Base-by-base conservation (phyloP, 2,329 filamentous ascomycete species). In the Amylocarpus encephaloides region DNA sequence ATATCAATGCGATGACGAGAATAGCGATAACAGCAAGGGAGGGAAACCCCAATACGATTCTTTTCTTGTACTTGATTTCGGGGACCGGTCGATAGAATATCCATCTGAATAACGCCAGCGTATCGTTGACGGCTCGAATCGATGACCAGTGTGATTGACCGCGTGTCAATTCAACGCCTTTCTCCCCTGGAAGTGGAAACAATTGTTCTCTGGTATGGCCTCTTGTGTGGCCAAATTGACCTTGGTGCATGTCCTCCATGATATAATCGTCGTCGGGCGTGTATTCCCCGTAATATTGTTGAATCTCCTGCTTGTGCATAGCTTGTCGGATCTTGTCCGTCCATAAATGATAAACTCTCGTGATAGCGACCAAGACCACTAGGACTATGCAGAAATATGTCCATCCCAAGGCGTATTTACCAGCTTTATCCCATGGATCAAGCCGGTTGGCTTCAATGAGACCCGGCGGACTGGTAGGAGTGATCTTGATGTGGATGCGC, bases 271-370 rank as follows among this genome's bases (percentile, higher is more conserved):
- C 74, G 45, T 76, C 73, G 16, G 76, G 76, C 50, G 77, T 77
- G 32, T 73, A 72, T 16, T 69, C 66, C 51, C 67, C 78, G 65
- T 80, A 83, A 61, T 84, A 78, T 61, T 83, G 77, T 63, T 87
- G 77, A 61, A 88, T 76, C 65, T 88, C 82, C 64, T 93, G 84
- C 71, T 94, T 92, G 71, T 93, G 88, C 53, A 93, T 80, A 55
- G 89, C 91, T 59, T 91, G 87, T 59, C 91, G 82, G 58, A 95
- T 88, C 71, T 93, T 94, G 73, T 96, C 91, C 61, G 91, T 89
- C 85, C 89, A 95, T 59, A 86, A 83, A 68, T 95, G 86, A 75
- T 91, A 95, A 64, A 87, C 76, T 58, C 89, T 82, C 64, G 92
- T 74, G 10, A 85, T 62, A 10, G 86, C 71, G 4, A 91, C 82